These are phyloP conservation scores for Glonium stellatum DNA, from an alignment of 495 filamentous ascomycete species.

Conservation along the genomic window DNA sequence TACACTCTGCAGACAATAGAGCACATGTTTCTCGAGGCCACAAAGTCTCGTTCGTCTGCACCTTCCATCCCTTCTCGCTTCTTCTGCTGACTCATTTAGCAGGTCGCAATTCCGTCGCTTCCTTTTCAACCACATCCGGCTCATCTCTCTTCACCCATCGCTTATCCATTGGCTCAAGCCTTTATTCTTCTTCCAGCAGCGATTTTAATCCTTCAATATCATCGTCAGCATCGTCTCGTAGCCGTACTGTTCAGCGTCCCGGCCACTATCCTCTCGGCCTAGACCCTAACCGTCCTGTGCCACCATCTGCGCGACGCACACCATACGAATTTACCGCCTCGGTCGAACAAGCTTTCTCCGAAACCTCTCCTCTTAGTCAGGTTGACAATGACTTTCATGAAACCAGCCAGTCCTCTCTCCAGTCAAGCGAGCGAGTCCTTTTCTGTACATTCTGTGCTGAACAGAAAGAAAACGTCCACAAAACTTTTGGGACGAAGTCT, in stretches of 20 bases:
- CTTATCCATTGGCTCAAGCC: neutral
- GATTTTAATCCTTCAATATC: neutral
- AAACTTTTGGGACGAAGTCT: slow-evolving; percentile 6
- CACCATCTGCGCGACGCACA: neutral
- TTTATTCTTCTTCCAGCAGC: neutral
- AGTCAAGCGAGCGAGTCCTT: neutral
- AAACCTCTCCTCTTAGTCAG: neutral
- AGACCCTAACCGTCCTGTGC: neutral
- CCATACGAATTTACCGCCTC: neutral
- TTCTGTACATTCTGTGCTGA: slow-evolving; percentile 16
- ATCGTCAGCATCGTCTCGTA: neutral
- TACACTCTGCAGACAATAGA: neutral
- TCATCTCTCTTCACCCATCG: neutral
- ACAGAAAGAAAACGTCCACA: neutral
- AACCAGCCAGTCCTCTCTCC: neutral
- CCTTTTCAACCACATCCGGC: neutral
- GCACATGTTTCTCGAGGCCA: neutral
- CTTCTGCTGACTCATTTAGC: neutral
- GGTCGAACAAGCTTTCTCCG: neutral
- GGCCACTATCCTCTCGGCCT: neutral
- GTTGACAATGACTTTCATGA: neutral
- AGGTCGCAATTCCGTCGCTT: neutral
- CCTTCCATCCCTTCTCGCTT: neutral
- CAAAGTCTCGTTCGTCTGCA: neutral
- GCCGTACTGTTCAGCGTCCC: neutral